Evolutionary conservation across 495 filamentous ascomycete genomes (phyloP).

Genomic region (Aspergillus sclerotioniger): DNA sequence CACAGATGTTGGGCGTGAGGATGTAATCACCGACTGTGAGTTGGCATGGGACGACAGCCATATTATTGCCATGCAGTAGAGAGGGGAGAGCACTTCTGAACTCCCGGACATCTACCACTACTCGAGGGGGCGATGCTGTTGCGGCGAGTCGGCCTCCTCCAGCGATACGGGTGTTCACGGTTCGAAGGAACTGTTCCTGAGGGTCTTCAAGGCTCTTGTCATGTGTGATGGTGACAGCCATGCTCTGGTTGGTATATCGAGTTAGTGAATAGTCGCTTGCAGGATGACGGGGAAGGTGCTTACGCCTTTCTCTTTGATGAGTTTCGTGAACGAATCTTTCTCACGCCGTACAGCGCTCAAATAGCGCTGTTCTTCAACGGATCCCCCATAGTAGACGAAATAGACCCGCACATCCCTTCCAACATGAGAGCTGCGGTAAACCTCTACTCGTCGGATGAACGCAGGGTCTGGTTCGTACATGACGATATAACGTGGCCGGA

Average conservation of each 20-base stretch:
- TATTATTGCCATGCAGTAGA: conserved; percentile 80
- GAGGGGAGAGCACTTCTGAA: conserved; percentile 92
- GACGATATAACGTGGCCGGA: conserved; percentile 89
- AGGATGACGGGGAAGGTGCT: conserved; percentile 9
- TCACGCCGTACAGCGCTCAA: conserved; percentile 83
- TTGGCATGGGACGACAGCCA: conserved; percentile 87
- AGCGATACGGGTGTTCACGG: conserved; percentile 94
- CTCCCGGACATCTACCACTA: conserved; percentile 94
- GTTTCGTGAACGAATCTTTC: conserved; percentile 89
- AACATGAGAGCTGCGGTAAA: conserved; percentile 90
- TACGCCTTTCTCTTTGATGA: conserved; percentile 87
- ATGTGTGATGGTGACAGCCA: conserved; percentile 80
- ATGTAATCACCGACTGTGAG: conserved; percentile 97
- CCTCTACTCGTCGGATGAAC: conserved; percentile 91
- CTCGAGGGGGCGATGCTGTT: conserved; percentile 85
- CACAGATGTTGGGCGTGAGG: conserved; percentile 81
- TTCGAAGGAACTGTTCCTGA: conserved; percentile 89
- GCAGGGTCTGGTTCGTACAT: conserved; percentile 98
- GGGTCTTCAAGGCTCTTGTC: conserved; percentile 77
- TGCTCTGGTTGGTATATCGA: conserved; percentile 50
- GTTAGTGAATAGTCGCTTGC: conserved; percentile 13
- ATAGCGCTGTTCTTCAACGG: conserved; percentile 95
- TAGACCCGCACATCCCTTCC: conserved; percentile 88
- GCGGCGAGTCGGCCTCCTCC: conserved; percentile 86
- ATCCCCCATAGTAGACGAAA: conserved; percentile 92